These are phyloP conservation scores for Picocystis salinarum DNA, from an alignment of 139 green algal species.

Conservation along the genomic window DNA sequence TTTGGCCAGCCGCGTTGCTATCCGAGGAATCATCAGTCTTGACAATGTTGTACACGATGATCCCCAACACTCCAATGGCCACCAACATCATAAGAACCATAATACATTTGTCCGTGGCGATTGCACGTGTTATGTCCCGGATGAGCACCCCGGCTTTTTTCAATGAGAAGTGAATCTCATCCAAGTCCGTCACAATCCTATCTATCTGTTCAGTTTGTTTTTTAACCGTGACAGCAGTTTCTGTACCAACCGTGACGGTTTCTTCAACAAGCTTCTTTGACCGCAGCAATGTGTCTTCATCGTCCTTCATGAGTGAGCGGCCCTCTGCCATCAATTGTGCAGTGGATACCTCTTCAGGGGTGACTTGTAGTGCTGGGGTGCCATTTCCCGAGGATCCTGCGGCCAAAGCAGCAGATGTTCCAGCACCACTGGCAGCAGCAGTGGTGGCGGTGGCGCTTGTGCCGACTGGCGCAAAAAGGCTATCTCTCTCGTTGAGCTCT, in stretches of 20 bases:
- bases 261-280: slow-evolving; percentile 49
- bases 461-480: no score
- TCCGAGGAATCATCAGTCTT: no score
- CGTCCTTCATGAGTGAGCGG: slow-evolving; percentile 47
- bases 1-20: no score
- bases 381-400: no score
- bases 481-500: no score
- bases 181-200: slow-evolving; percentile 48
- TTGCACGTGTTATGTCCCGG: slow-evolving; percentile 48
- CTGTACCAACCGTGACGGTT: slow-evolving; percentile 50
- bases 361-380: no score
- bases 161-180: slow-evolving; percentile 77
- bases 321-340: slow-evolving; percentile 59
- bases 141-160: slow-evolving; percentile 66
- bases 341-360: no score
- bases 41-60: slow-evolving; percentile 9
- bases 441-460: no score
- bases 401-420: no score
- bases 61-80: background rate
- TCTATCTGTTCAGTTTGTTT: slow-evolving; percentile 45
- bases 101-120: slow-evolving; percentile 71
- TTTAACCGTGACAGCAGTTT: slow-evolving; percentile 55
- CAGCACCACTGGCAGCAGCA: no score
- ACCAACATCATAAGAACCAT: slow-evolving; percentile 8
- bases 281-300: slow-evolving; percentile 34